Conservation (phyloP, 805 yeast species). For the Starmerella geochares region DNA sequence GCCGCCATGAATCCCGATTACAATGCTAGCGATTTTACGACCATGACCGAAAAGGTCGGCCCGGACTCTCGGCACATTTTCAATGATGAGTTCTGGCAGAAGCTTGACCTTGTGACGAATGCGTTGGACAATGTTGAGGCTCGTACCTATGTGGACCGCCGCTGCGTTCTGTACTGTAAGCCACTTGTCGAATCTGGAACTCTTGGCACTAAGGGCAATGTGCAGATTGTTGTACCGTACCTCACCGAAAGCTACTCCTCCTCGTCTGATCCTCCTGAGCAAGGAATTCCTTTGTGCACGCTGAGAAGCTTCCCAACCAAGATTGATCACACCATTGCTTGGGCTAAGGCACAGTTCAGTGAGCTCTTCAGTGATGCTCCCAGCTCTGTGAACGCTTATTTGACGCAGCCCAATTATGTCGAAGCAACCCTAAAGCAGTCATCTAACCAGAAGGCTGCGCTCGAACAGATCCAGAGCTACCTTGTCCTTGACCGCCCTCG, state of each 20-base stretch:
- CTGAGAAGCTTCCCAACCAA: slow-evolving; percentile 95
- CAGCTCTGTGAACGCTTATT: slow-evolving; percentile 81
- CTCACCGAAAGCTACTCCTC: slow-evolving; percentile 93
- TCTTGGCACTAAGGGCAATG: slow-evolving; percentile 95
- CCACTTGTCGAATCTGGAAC: slow-evolving; percentile 95
- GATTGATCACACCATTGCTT: slow-evolving; percentile 97
- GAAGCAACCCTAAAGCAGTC: slow-evolving; percentile 85
- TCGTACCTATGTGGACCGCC: slow-evolving; percentile 92
- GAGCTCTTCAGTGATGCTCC: slow-evolving; percentile 86
- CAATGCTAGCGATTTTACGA: slow-evolving; percentile 54
- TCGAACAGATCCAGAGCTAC: slow-evolving; percentile 61
- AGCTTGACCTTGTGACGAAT: slow-evolving; percentile 81
- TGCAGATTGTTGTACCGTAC: slow-evolving; percentile 89
- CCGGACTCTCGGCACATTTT: slow-evolving; percentile 83
- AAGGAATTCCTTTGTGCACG: slow-evolving; percentile 93
- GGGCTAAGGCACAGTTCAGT: slow-evolving; percentile 94
- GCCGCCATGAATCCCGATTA: slow-evolving; percentile 76
- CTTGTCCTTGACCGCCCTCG: slow-evolving; percentile 75
- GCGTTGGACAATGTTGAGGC: slow-evolving; percentile 98
- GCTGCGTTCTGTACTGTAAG: slow-evolving; percentile 86
- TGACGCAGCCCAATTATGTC: slow-evolving; percentile 85
- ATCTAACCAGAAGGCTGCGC: slow-evolving; percentile 78
- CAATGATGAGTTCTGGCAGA: slow-evolving; percentile 74
- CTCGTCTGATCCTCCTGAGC: slow-evolving; percentile 97
- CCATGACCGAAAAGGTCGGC: slow-evolving; percentile 81